Evolutionary conservation across 116 monocot genomes (phyloP), one percentile per base, ranked within the genome.

Genomic region (Papilionanthe hybrid): DNA sequence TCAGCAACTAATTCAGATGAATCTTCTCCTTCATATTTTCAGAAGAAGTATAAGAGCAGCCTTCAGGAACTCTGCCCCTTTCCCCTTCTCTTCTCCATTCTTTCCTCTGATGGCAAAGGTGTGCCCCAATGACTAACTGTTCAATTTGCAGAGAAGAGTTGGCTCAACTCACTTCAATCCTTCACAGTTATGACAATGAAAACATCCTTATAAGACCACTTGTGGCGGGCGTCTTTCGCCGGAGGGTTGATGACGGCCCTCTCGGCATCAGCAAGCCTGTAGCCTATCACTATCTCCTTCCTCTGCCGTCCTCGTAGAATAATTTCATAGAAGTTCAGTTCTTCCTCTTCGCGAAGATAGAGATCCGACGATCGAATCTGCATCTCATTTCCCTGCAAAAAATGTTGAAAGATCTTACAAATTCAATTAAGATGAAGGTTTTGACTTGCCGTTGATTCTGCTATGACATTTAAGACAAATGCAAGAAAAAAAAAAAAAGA

Each of bases 281-380:
- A 93, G 9, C 93, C 93, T 48, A 93, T 93, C 20, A 88, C 90
- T 69, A 93, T 90, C 77, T 93, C 93, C 82, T 79, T 88, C 74
- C 90, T 85, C 67, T 88, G 90, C 63, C 93, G 69, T 7, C 89
- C 93, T 22, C 93, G 86, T 13, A 93, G 81, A 45, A 93, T 87
- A 82, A 93, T 87, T 74, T 93, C 93, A 47, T 85, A 90, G 78
- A 93, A 93, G 78, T 82, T 90, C 82, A 93, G 74, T 67, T 90
- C 88, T 79, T 93, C 93, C 49, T 91, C 88, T 32, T 90, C 90
- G 27, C 80, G 85, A 66, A 93, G 85, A 75, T 93, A 93, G 19
- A 88, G 83, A 80, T 93, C 93, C 12, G 93, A 83, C 18, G 89
- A 77, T 27, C 89, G 78, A 71, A 93, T 90, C 41, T 90, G 90